Evolutionary conservation across 768 basidiomycete species (phyloP), one percentile per base, ranked within the genome.

Genomic region (Leccinum longicurvipes): DNA sequence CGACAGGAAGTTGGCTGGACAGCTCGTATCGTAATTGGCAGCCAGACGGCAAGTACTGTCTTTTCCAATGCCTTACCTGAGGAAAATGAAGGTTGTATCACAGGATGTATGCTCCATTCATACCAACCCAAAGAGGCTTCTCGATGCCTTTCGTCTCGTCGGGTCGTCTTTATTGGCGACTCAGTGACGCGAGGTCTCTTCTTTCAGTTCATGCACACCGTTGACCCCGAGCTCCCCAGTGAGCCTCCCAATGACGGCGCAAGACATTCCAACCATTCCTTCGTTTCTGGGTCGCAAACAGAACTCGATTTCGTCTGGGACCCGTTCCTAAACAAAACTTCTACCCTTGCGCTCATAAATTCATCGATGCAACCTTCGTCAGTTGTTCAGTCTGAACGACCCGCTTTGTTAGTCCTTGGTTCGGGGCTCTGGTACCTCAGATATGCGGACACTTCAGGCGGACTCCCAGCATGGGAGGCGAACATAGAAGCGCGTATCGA

Each of bases 371-470:
- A 41, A 48, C 14, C 48, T 14, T 45, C 57, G 29, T 29, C 24
- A 3, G 60, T 60, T 34, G 32, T 29, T 19, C 59, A 57, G 7
- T 41, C 42, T 31, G 56, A 60, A 53, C 74, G 60, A 72, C 80
- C 90, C 1, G 83, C 86, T 0, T 72, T 97, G 46, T 78, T 94
- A 27, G 86, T 95, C 10, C 68, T 97, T 15, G 93, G 93, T 10
- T 85, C 89, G 14, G 93, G 93, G 0, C 74, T 96, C 34, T 95
- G 93, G 93, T 92, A 92, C 68, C 80, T 97, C 44, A 84, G 91
- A 23, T 85, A 94, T 68, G 76, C 85, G 1, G 74, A 82, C 32
- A 60, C 74, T 17, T 89, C 90, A 1, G 89, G 91, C 23, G 91
- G 91, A 4, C 76, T 94, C 39, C 73, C 85, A 28, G 77, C 84